Percentiles rank a stretch among this genome's conserved stretches.
These are phyloP conservation scores for Claviceps citrina DNA, from an alignment of 2,329 filamentous ascomycete genomes.

Conservation along the genomic window DNA sequence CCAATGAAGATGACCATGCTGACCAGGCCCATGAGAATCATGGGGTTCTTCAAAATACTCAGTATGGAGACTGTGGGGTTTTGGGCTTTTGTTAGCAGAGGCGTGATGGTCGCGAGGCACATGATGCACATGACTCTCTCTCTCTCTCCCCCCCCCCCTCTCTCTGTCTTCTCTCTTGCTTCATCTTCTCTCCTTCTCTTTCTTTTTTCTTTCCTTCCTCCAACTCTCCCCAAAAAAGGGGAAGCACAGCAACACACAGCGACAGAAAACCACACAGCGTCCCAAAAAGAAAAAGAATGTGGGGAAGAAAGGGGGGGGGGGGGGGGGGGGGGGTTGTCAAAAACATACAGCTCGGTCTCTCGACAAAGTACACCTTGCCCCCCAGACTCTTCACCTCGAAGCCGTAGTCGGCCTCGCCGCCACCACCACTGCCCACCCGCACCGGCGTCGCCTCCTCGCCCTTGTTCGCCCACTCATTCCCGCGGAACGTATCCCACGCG, in stretches of 20 bases:
- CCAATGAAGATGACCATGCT: slow-evolving; percentile 74
- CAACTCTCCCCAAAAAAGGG: too few species aligned
- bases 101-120: too few species aligned
- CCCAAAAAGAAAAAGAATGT: not conserved
- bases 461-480: slow-evolving; percentile 79
- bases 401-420: slow-evolving; percentile 13
- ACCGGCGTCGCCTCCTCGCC: slow-evolving; percentile 46
- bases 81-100: not conserved
- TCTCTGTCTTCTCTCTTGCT: not conserved
- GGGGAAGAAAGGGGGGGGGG: not conserved
- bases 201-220: not conserved
- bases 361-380: slow-evolving; percentile 60
- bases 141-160: not conserved
- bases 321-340: too few species aligned
- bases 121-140: too few species aligned
- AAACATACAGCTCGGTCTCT: slow-evolving; percentile 58
- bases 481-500: slow-evolving; percentile 74
- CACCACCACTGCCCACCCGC: slow-evolving; percentile 19
- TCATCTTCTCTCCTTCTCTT: too few species aligned
- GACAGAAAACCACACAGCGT: not conserved
- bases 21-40: slow-evolving; percentile 83
- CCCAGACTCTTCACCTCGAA: slow-evolving; percentile 49
- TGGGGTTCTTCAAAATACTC: slow-evolving; percentile 77
- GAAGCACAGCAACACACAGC: not conserved
- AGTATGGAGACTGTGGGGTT: slow-evolving; percentile 55